Base-by-base conservation (phyloP, 495 filamentous ascomycete genomes). In the Aspergillus leporis region DNA sequence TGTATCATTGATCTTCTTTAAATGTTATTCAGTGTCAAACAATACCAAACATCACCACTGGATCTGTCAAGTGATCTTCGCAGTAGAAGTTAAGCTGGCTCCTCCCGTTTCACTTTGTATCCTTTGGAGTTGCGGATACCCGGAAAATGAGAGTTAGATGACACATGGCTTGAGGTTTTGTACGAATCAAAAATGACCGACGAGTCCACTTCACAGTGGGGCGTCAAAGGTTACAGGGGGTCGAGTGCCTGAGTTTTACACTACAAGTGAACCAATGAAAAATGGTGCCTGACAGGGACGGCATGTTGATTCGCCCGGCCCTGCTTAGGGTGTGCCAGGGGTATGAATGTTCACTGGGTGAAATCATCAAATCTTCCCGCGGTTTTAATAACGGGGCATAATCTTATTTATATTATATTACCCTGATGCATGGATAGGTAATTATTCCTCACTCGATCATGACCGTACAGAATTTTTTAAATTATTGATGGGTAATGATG, bases 251-350 rank as follows among this genome's bases (percentile, higher is more conserved):
- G 38, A 22, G 23, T 18, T 22, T n/a, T 13, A 19, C 18, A 23
- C 19, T 9, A 4, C 19, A 1, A 51, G 51, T 56, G 21, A 52
- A 14, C 47, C 34, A 28, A 43, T 46, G 2, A 12, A 8, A 9
- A 9, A 14, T 45, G 53, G 59, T 56, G 30, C 59, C 59, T 61
- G 53, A 55, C 55, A 47, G 31, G 59, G 52, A 38, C 43, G 59
- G 53, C 19, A 52, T 56, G 38, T 45, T n/a, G 30, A 30, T 52
- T 40, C n/a, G 13, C 38, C 46, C 28, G 18, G 32, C 34, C 16
- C 1, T 40, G 48, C 5, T 47, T 53, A 55, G 58, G 21, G 40
- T 32, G 30, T 32, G 53, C 53, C 36, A 48, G 53, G 53, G 53
- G 36, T 40, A 54, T 50, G 28, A 23, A 36, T 52, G 25, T 28